phyloP scores from a whole-genome alignment of 768 basidiomycete species.

The Clitopilus hobsonii region DNA sequence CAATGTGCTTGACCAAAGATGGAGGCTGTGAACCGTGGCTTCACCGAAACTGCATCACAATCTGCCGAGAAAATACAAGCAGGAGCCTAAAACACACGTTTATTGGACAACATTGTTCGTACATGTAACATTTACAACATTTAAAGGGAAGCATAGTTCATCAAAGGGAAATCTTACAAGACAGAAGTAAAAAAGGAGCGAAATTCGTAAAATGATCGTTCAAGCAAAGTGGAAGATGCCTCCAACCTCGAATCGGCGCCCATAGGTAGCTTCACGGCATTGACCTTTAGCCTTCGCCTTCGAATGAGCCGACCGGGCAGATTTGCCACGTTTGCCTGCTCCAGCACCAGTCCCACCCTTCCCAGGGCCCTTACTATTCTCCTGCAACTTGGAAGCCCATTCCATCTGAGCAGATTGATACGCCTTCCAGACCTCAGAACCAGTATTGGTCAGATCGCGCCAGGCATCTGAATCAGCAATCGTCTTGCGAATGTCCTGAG shows the following conservation, averaged over 20 bases:
- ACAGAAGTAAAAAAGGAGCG: background rate
- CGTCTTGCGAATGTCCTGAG: slow-evolving; percentile 1
- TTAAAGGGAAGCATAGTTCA: background rate
- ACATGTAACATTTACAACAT: background rate
- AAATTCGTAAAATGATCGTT: background rate
- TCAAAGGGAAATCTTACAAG: background rate
- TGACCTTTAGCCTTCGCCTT: background rate
- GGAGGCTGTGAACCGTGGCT: background rate
- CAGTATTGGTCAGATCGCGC: slow-evolving; percentile 17
- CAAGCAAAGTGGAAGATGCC: background rate
- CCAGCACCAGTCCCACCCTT: background rate
- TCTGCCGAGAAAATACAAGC: too few relatives aligned
- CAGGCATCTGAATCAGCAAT: slow-evolving; percentile 28
- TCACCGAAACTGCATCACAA: too few relatives aligned
- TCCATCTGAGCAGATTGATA: slow-evolving; percentile 28
- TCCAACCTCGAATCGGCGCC: background rate
- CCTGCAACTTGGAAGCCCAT: slow-evolving; percentile 22
- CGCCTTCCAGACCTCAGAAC: slow-evolving; percentile 24
- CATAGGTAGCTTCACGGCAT: background rate
- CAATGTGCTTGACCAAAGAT: background rate
- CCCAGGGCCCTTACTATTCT: slow-evolving; percentile 7
- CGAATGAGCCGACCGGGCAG: background rate
- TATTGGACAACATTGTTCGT: background rate
- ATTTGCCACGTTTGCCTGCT: background rate
- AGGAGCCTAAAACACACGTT: too few relatives aligned